Base-by-base conservation (phyloP, 2,329 filamentous ascomycete species). In the Claviceps monticola region DNA sequence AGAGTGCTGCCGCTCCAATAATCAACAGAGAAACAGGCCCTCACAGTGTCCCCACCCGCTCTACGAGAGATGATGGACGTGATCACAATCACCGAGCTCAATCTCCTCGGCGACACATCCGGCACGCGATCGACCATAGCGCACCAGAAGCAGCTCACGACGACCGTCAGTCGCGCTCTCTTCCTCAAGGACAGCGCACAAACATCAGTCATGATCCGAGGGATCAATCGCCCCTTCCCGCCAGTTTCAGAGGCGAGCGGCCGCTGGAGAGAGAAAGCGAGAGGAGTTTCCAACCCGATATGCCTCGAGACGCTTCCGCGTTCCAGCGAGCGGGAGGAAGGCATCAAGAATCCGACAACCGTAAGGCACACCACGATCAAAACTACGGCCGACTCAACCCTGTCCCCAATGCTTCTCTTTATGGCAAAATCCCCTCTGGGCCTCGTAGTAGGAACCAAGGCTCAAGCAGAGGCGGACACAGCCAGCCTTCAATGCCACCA, bases 341-440 rank as follows among this genome's bases (percentile, higher is more conserved):
- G 4, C 69, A 70, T 41, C 62, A 64, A 2, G 78, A 82, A 34
- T 57, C 67, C 3, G 76, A 80, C 46, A 73, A 78, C 57, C 74
- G 55, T 8, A 58, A 73, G 19, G 70, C 68, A 51, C 74, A 77
- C 54, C 74, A 80, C 56, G 80, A 84, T 61, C 75, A 77, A 16
- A 80, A 77, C 52, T 83, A 83, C 58, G 80, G 80, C 29, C 76
- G 80, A 2, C 68, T 84, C 47, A 82, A 79, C 55, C 67, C 74
- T 2, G 71, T 75, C 48, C 7, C 51, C n/a, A 52, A 48, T 48
- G 68, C 70, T 23, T 63, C 71, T 36, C 59, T 71, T 63, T 64
- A 34, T 34, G 29, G 29, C 29, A 34, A 69, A 26, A 72, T 75
- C 42, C 79, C 79, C 3, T 74, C 74, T n/a, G 80, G 77, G 2